Evolutionary conservation across 768 basidiomycete genomes (phyloP).

Genomic region (Lyophyllum atratum): DNA sequence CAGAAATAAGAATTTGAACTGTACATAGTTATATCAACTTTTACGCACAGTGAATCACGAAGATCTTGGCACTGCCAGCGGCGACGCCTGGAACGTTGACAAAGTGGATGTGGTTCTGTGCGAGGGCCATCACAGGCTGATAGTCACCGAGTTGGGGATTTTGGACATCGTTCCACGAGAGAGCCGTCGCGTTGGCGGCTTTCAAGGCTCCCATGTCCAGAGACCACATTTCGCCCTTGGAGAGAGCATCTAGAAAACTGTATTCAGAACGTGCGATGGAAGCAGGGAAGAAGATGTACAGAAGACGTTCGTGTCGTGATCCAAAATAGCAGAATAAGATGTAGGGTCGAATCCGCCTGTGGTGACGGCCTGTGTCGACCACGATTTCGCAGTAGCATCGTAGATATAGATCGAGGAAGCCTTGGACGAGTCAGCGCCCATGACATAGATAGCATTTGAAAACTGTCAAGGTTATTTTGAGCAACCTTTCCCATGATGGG

Average conservation of each 20-base stretch:
- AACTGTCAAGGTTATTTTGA: slow-evolving; percentile 46
- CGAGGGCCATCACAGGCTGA: slow-evolving; percentile 75
- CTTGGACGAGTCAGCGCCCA: slow-evolving; percentile 74
- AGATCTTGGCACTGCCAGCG: slow-evolving; percentile 76
- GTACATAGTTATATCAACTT: background rate
- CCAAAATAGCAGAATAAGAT: slow-evolving; percentile 73
- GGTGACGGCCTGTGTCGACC: slow-evolving; percentile 73
- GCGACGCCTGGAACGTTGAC: slow-evolving; percentile 65
- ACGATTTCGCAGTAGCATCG: slow-evolving; percentile 68
- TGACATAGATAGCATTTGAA: slow-evolving; percentile 82
- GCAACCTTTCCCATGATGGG: background rate
- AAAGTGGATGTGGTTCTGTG: slow-evolving; percentile 88
- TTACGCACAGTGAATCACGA: slow-evolving; percentile 83
- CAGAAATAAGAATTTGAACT: background rate
- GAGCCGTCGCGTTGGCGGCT: slow-evolving; percentile 53
- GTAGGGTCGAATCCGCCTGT: slow-evolving; percentile 60
- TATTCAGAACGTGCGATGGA: background rate
- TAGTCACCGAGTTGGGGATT: slow-evolving; percentile 62
- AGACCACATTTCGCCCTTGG: slow-evolving; percentile 61
- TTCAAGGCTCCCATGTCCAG: slow-evolving; percentile 72
- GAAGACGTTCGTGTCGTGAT: slow-evolving; percentile 94
- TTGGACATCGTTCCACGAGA: slow-evolving; percentile 68
- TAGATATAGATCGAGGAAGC: slow-evolving; percentile 79
- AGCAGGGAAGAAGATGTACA: slow-evolving; percentile 44
- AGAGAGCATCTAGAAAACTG: slow-evolving; percentile 60